Conservation (phyloP, 495 filamentous ascomycete species). For the Alectoria sarmentosa region DNA sequence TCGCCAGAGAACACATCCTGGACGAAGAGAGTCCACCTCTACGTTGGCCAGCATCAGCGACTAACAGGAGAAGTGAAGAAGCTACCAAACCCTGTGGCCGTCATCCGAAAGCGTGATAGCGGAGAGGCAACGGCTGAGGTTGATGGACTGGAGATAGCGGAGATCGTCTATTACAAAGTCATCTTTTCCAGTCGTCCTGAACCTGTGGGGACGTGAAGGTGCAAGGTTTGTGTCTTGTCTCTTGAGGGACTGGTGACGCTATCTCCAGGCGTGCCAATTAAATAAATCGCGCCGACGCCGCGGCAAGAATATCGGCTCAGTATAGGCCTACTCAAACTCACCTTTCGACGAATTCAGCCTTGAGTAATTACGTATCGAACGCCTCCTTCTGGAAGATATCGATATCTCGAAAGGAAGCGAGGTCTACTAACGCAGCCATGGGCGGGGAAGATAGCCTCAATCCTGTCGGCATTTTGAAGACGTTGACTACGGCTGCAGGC, state of each 20-base stretch:
- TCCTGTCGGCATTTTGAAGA: neutral
- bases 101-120: constrained; percentile 50
- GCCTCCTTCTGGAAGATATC: too few relatives aligned
- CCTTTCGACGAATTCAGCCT: neutral
- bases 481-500: neutral
- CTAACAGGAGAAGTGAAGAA: constrained; percentile 89
- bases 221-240: neutral
- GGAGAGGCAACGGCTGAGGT: constrained; percentile 28
- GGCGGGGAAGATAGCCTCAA: neutral
- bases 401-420: neutral
- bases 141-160: constrained; percentile 60
- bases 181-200: constrained; percentile 83
- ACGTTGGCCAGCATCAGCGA: constrained; percentile 82
- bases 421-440: neutral
- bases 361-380: neutral
- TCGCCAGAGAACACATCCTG: constrained; percentile 49
- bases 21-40: constrained; percentile 86
- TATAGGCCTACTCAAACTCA: neutral
- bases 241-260: neutral
- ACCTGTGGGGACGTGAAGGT: constrained; percentile 51
- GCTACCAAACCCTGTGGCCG: constrained; percentile 64
- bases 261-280: neutral
- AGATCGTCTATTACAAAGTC: constrained; percentile 81
- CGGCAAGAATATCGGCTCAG: neutral
- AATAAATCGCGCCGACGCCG: neutral